Evolutionary conservation across 768 basidiomycete species (phyloP), one percentile per base, ranked within the genome.

Genomic region (Serendipita sp.): DNA sequence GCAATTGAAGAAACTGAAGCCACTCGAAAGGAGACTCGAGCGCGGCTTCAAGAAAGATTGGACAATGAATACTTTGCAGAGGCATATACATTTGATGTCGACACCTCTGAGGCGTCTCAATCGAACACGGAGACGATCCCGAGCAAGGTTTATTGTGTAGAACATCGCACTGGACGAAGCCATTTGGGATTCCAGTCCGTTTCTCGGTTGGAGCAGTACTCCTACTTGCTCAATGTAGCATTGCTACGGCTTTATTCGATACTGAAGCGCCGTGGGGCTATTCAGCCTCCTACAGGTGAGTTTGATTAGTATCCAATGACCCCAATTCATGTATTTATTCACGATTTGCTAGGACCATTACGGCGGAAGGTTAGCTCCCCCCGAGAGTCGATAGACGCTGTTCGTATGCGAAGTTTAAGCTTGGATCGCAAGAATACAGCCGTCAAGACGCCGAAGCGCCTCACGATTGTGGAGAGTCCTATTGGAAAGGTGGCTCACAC

Each of bases 351-450:
- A 58, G 53, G 53, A 13, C 33, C 53, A n/a, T 58, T 58, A 20
- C 3, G 53, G 53, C 24, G 53, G 17, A 24, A 31, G 9, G 30
- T 58, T 9, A 58, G 53, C 53, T 58, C 53, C 9, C 53, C 53
- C 11, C 84, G 90, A 30, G 89, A 88, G 69, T 87, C 89, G 33
- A 81, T 77, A 67, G 94, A 96, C 66, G 90, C 94, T 71, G 91
- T 95, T 82, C 82, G 90, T 38, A 87, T 97, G 82, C 76, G 76
- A 68, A 66, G 66, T 2, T 2, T 88, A 89, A 14, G 89, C 90
- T 79, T 99, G 34, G 92, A 97, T 73, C 87, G 96, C 61, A 97
- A 98, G 71, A 96, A 92, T 31, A 89, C 94, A 51, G 95, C 91
- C 2, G 92, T 95, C 26, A 83, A 88, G 48, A 70, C 95, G 63